Evolutionary conservation across 805 yeast species (phyloP), one percentile per base, ranked within the genome.

Genomic region (Ogataea methanolica): DNA sequence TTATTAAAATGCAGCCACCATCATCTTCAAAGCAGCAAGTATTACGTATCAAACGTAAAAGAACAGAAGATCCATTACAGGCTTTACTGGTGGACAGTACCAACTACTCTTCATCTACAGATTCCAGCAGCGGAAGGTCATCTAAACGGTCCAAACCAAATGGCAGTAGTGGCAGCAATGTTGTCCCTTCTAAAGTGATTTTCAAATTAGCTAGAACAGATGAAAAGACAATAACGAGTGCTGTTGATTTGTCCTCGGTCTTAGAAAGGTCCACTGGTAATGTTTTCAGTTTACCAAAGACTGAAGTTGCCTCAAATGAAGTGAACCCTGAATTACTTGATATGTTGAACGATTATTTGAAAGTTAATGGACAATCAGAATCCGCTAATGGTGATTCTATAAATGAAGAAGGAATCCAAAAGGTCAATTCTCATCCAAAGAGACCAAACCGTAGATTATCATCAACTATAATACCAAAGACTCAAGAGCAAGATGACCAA

Each of bases 31-130:
- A 61, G 12, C 96, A 96, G 1, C 78, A 76, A 45, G 73, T 85
- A 23, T 82, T 92, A 39, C 76, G 97, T 49, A 86, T 92, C 62
- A 92, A 94, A 66, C 76, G 98, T 49, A 85, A 85, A 60, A 75
- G 97, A 50, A 83, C 80, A 45, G 94, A 89, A 58, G 97, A 88
- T 55, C 96, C 97, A 2, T 72, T 92, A 22, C 89, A 87, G 56
- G 96, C 97, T 1, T 73, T 91, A 14, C 67, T 78, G 9, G 57
- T 78, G 26, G 80, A 76, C 43, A 72, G 70, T 9, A 26, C 31
- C 4, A 26, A 26, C 31, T 26, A 26, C 9, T 26, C 31, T 8
- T 26, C 31, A 11, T 26, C 31, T 12, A 11, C 11, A 26, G 31
- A 26, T 36, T 52, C 58, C 17, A 33, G 17, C 8, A 23, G 5